These are phyloP conservation scores for Paecilomyces fulvus DNA, from an alignment of 2,329 filamentous ascomycete species.

Conservation along the genomic window DNA sequence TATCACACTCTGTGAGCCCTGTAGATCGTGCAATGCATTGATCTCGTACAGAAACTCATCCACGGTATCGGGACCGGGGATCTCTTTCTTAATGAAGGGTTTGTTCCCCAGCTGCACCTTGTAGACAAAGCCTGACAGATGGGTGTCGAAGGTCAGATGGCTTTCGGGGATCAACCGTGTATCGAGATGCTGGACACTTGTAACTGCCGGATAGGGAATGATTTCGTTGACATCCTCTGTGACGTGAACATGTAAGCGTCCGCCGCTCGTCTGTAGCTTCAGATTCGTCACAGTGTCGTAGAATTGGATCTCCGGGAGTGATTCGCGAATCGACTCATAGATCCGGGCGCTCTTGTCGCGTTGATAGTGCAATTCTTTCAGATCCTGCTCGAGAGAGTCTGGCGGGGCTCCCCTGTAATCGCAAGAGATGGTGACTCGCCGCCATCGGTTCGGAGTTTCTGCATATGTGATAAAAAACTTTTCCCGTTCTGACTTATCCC, in stretches of 20 bases:
- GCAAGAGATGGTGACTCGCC: conserved; percentile 82
- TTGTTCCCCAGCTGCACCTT: conserved; percentile 65
- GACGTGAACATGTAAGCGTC: conserved; percentile 87
- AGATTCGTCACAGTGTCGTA: conserved; percentile 94
- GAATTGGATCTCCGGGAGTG: conserved; percentile 86
- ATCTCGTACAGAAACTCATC: conserved; percentile 98
- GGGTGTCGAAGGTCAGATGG: conserved; percentile 75
- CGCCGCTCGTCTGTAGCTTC: conserved; percentile 81
- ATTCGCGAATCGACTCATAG: conserved; percentile 89
- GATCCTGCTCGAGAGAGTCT: conserved; percentile 76
- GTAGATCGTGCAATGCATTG: conserved; percentile 77
- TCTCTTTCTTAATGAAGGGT: conserved; percentile 91
- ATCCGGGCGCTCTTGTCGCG: conserved; percentile 88
- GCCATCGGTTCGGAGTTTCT: conserved; percentile 68
- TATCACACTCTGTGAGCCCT: conserved; percentile 68
- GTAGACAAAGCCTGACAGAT: conserved; percentile 96
- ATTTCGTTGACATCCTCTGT: conserved; percentile 97
- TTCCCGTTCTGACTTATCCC: conserved; percentile 83
- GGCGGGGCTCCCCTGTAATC: conserved; percentile 77
- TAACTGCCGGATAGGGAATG: conserved; percentile 70
- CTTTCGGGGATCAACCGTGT: conserved; percentile 54
- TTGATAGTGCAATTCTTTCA: conserved; percentile 70
- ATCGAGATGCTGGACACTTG: conserved; percentile 63
- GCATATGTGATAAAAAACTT: conserved; percentile 98
- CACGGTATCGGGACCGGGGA: conserved; percentile 87